These are phyloP conservation scores for Chondrostereum purpureum DNA, from an alignment of 1,284 basidiomycete genomes.

Conservation along the genomic window DNA sequence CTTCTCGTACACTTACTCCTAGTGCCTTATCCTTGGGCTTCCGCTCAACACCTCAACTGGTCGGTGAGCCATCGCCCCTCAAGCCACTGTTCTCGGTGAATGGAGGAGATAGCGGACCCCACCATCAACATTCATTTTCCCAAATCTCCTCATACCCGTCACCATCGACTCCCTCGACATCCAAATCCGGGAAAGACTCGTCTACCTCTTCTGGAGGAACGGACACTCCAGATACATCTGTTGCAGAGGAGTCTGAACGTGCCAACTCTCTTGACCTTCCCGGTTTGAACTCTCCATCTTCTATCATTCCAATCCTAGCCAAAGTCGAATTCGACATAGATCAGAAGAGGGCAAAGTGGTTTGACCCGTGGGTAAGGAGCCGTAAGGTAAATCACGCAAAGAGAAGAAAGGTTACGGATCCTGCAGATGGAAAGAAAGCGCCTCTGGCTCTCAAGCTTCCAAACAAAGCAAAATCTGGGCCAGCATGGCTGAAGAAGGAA, in stretches of 20 bases:
- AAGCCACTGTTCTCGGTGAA: slow-evolving; percentile 38
- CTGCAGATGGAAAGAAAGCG: slow-evolving; percentile 14
- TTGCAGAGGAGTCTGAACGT: slow-evolving; percentile 32
- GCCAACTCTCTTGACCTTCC: slow-evolving; percentile 54
- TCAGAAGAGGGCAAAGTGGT: slow-evolving; percentile 69
- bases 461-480: background rate
- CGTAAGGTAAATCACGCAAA: slow-evolving; percentile 51
- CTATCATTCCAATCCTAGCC: slow-evolving; percentile 73
- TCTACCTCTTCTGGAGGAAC: slow-evolving; percentile 31
- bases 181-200: slow-evolving; percentile 7
- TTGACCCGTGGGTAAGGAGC: slow-evolving; percentile 68
- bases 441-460: slow-evolving; percentile 9
- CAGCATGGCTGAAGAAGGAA: slow-evolving; percentile 4
- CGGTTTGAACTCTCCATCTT: slow-evolving; percentile 52
- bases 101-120: background rate
- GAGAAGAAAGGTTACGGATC: slow-evolving; percentile 29
- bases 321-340: slow-evolving; percentile 89
- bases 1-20: slow-evolving; percentile 33
- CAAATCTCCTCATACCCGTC: slow-evolving; percentile 35
- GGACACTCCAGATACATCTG: slow-evolving; percentile 54
- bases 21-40: slow-evolving; percentile 37
- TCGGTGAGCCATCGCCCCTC: slow-evolving; percentile 25
- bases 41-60: slow-evolving; percentile 38
- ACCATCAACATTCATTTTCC: slow-evolving; percentile 15
- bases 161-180: slow-evolving; percentile 47